A percentile compares a stretch with the other conserved stretches of the same genome.
These are phyloP conservation scores for Paraphaeosphaeria sporulosa DNA, from an alignment of 2,329 filamentous ascomycete genomes.

Conservation along the genomic window DNA sequence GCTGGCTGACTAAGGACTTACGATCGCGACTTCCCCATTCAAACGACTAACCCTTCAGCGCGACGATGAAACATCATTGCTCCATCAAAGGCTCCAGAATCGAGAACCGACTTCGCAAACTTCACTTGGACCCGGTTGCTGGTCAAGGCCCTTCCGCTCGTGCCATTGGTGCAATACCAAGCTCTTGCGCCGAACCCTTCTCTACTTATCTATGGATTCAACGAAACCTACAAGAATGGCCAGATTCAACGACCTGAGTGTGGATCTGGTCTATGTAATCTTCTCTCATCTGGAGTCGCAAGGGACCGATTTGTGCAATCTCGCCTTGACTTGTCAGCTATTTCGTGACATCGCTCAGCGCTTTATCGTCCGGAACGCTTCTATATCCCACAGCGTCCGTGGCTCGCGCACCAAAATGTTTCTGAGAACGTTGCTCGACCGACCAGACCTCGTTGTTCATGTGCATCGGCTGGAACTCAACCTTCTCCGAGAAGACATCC, in stretches of 20 bases:
- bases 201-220: background rate
- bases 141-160: background rate
- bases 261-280: constrained; percentile 17
- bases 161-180: background rate
- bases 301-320: background rate
- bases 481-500: constrained; percentile 14
- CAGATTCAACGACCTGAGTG: constrained; percentile 12
- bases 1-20: background rate
- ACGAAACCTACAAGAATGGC: constrained; percentile 1
- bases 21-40: background rate
- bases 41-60: background rate
- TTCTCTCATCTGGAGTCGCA: constrained; percentile 15
- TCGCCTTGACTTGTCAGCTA: constrained; percentile 10
- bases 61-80: background rate
- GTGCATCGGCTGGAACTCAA: constrained; percentile 18
- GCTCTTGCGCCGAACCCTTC: too few relatives aligned
- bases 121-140: too few relatives aligned
- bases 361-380: constrained; percentile 15
- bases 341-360: constrained; percentile 17
- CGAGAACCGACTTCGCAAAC: too few relatives aligned
- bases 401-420: constrained; percentile 14
- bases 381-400: constrained; percentile 6
- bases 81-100: background rate
- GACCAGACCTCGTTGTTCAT: constrained; percentile 13
- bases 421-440: constrained; percentile 12